phyloP scores from a whole-genome alignment of 2,329 filamentous ascomycete species.

The Penicillium sp. region DNA sequence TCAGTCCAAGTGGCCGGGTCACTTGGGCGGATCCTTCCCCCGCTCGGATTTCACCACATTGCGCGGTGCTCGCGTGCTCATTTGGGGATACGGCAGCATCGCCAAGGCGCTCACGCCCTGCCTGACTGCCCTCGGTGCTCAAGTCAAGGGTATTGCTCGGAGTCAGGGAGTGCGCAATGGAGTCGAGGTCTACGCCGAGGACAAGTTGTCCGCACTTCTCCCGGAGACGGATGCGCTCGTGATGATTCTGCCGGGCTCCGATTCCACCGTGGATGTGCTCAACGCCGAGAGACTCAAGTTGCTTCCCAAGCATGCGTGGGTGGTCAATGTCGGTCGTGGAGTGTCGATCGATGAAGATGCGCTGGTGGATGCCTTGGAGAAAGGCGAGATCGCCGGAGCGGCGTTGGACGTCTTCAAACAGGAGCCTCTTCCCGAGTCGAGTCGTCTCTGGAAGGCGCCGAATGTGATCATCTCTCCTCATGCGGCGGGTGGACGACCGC shows the following conservation, averaged over 20 bases:
- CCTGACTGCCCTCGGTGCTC: conserved; percentile 51
- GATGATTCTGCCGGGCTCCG: conserved; percentile 59
- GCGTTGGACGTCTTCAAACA: conserved; percentile 20
- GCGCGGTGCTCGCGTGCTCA: conserved; percentile 51
- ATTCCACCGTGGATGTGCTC: conserved; percentile 51
- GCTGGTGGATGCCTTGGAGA: conserved; percentile 16
- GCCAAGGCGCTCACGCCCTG: conserved; percentile 55
- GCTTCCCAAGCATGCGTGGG: conserved; percentile 48
- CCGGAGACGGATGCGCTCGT: conserved; percentile 58
- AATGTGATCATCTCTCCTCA: conserved; percentile 20
- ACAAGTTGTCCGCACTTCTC: conserved; percentile 49
- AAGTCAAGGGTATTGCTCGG: conserved; percentile 55
- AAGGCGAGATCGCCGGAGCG: conserved; percentile 16
- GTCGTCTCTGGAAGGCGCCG: conserved; percentile 18
- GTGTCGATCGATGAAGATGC: conserved; percentile 20
- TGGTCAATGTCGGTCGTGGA: conserved; percentile 20
- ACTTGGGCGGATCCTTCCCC: conserved; percentile 56
- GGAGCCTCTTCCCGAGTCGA: conserved; percentile 18
- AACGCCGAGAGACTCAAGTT: conserved; percentile 49
- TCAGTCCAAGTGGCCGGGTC: conserved; percentile 52
- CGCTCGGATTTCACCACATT: conserved; percentile 54
- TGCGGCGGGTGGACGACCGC: conserved; percentile 43
- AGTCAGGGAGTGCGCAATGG: conserved; percentile 53
- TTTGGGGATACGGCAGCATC: conserved; percentile 65
- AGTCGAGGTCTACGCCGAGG: conserved; percentile 53